These are phyloP conservation scores for Mycocentrospora acerina DNA, from an alignment of 2,329 filamentous ascomycete species.

Conservation along the genomic window DNA sequence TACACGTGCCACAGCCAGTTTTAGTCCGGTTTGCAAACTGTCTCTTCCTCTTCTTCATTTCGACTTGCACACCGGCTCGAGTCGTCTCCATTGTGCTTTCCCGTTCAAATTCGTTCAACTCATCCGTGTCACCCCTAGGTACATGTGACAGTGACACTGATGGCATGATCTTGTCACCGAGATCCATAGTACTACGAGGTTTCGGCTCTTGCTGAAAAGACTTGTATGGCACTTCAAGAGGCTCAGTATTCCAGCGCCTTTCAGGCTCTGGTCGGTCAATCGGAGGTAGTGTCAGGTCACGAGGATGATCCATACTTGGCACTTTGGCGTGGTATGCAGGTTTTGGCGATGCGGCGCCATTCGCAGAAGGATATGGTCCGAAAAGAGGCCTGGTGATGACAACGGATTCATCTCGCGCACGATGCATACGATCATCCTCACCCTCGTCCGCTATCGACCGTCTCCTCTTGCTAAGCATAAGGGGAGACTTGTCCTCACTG, in stretches of 20 bases:
- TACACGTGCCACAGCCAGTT: slow-evolving; percentile 90
- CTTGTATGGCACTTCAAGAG: slow-evolving; percentile 24
- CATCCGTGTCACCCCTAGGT: slow-evolving; percentile 11
- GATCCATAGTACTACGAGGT: slow-evolving; percentile 26
- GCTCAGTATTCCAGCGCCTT: slow-evolving; percentile 32
- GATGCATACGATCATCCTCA: slow-evolving; percentile 37
- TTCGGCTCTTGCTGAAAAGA: slow-evolving; percentile 25
- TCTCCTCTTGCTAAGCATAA: slow-evolving; percentile 59
- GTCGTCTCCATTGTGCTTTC: slow-evolving; percentile 42
- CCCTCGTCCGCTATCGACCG: slow-evolving; percentile 61
- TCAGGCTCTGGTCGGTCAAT: slow-evolving; percentile 29
- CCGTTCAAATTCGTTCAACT: slow-evolving; percentile 17
- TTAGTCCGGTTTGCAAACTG: slow-evolving; percentile 96
- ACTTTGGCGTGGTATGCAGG: slow-evolving; percentile 4
- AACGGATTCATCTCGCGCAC: slow-evolving; percentile 34
- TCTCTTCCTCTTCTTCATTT: slow-evolving; percentile 47
- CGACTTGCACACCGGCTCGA: slow-evolving; percentile 48
- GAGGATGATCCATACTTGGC: slow-evolving; percentile 25
- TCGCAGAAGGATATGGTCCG: slow-evolving; percentile 39
- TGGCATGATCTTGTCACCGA: slow-evolving; percentile 9
- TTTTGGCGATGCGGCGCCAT: slow-evolving; percentile 25
- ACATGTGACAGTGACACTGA: slow-evolving; percentile 13
- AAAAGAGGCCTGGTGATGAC: slow-evolving; percentile 41
- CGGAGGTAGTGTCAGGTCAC: slow-evolving; percentile 28
- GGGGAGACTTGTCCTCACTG: slow-evolving; percentile 22